phyloP scores from a whole-genome alignment of 768 basidiomycete genomes.

The Cystobasidium tubakii region DNA sequence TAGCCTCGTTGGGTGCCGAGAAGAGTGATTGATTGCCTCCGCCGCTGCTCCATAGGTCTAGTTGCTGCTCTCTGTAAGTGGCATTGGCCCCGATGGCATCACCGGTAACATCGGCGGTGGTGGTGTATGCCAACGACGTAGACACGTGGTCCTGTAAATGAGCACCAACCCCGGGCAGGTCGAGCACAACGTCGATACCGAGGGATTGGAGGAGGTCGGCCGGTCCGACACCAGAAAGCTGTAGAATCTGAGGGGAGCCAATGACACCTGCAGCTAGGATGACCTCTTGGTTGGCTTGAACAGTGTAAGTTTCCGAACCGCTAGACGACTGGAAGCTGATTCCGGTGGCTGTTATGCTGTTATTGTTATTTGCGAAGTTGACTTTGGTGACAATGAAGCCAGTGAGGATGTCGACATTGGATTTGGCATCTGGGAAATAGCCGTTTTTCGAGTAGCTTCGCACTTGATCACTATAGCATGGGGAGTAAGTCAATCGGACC shows the following conservation, averaged over 20 bases:
- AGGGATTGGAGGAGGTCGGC: slow-evolving; percentile 46
- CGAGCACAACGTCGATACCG: slow-evolving; percentile 49
- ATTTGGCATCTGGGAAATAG: slow-evolving; percentile 50
- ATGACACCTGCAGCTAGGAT: slow-evolving; percentile 50
- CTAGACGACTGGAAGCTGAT: slow-evolving; percentile 49
- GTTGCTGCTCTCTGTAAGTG: slow-evolving; percentile 41
- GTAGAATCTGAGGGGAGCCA: slow-evolving; percentile 48
- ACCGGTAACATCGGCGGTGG: slow-evolving; percentile 36
- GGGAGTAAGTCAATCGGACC: background rate
- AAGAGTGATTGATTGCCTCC: slow-evolving; percentile 39
- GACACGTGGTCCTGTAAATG: slow-evolving; percentile 52
- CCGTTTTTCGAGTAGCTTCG: slow-evolving; percentile 51
- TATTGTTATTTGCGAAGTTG: slow-evolving; percentile 47
- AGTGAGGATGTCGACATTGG: slow-evolving; percentile 53
- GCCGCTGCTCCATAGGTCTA: slow-evolving; percentile 39
- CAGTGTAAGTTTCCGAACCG: slow-evolving; percentile 45
- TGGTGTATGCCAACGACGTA: slow-evolving; percentile 39
- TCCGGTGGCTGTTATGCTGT: slow-evolving; percentile 50
- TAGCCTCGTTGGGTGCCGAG: slow-evolving; percentile 63
- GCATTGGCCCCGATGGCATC: slow-evolving; percentile 40
- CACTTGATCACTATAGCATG: slow-evolving; percentile 27
- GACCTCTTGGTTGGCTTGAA: slow-evolving; percentile 52
- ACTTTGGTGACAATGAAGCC: slow-evolving; percentile 52
- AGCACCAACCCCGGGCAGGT: slow-evolving; percentile 53
- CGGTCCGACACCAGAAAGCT: slow-evolving; percentile 54